These are phyloP conservation scores for Colletotrichum noveboracense DNA, from an alignment of 2,329 filamentous ascomycete species.

Conservation along the genomic window DNA sequence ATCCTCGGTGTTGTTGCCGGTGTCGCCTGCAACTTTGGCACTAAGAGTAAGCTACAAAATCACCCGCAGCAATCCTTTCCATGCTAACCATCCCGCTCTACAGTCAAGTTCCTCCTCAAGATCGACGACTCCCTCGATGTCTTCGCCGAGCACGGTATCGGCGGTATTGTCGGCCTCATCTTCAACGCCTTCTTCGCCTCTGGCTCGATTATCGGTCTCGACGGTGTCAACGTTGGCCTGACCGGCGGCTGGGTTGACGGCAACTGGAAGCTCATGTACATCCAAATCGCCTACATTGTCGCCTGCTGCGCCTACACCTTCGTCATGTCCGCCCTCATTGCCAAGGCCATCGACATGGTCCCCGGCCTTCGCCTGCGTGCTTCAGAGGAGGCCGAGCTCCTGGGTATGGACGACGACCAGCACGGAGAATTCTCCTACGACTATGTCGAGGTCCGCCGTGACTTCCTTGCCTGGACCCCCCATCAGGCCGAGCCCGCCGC, in stretches of 20 bases:
- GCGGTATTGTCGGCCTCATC: slow-evolving; percentile 71
- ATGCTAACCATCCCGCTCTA: background rate
- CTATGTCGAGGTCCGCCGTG: slow-evolving; percentile 86
- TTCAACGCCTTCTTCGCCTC: slow-evolving; percentile 78
- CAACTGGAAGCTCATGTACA: slow-evolving; percentile 77
- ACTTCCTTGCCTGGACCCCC: slow-evolving; percentile 88
- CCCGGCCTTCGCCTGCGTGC: slow-evolving; percentile 82
- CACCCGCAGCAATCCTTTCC: background rate
- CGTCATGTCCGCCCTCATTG: slow-evolving; percentile 74
- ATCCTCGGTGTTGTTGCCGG: slow-evolving; percentile 71
- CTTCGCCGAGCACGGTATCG: slow-evolving; percentile 74
- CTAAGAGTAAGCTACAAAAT: slow-evolving; percentile 52
- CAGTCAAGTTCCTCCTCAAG: slow-evolving; percentile 64
- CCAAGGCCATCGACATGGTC: slow-evolving; percentile 75
- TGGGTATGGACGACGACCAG: slow-evolving; percentile 90
- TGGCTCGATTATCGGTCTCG: slow-evolving; percentile 74
- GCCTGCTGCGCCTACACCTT: slow-evolving; percentile 73
- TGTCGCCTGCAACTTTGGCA: slow-evolving; percentile 70
- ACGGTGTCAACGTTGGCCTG: slow-evolving; percentile 74
- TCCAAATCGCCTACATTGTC: slow-evolving; percentile 79
- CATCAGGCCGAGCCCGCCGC: slow-evolving; percentile 69
- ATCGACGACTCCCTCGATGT: slow-evolving; percentile 77
- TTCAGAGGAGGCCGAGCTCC: slow-evolving; percentile 80
- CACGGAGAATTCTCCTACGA: slow-evolving; percentile 91
- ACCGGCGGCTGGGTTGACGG: slow-evolving; percentile 77